Percentiles rank a stretch among this genome's conserved stretches.
phyloP scores from a whole-genome alignment of 208 protist genomes.

The Trypanosoma boissoni region DNA sequence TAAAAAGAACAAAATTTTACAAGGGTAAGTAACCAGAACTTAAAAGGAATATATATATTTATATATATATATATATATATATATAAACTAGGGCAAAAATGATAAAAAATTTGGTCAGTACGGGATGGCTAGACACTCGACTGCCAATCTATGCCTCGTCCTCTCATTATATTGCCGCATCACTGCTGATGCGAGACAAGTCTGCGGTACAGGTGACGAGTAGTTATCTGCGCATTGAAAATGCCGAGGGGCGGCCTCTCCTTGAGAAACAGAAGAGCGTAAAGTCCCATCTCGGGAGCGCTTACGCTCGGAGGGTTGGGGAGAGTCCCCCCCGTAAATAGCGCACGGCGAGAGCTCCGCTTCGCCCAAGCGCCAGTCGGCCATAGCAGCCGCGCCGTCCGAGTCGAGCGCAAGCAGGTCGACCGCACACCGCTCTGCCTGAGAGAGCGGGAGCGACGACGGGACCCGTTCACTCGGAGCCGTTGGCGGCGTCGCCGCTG shows the following conservation, averaged over 20 bases:
- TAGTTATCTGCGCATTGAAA: no score
- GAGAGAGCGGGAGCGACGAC: no score
- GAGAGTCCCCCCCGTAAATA: conserved; percentile 7
- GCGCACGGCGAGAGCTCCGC: conserved; percentile 15
- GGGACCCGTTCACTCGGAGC: no score
- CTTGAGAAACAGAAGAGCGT: no score
- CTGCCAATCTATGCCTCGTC: conserved; percentile 10
- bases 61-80: conserved; percentile 2
- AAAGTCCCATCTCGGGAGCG: not conserved
- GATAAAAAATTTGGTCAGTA: conserved; percentile 7
- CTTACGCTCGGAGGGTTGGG: not conserved
- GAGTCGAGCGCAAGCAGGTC: conserved; percentile 13
- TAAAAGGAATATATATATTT: not conserved
- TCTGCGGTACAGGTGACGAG: not conserved
- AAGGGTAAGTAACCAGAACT: not conserved
- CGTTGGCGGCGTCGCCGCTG: no score
- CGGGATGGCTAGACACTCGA: conserved; percentile 3
- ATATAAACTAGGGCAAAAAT: no score
- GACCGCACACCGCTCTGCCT: conserved; percentile 17
- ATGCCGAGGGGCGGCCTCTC: no score
- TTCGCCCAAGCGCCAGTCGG: not conserved
- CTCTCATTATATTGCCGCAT: conserved; percentile 4
- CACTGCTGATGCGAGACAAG: conserved; percentile 7
- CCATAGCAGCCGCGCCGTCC: conserved; percentile 1
- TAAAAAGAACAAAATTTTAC: conserved; percentile 9